phyloP scores from a whole-genome alignment of 805 yeast genomes.

The Ogataea methylovora region DNA sequence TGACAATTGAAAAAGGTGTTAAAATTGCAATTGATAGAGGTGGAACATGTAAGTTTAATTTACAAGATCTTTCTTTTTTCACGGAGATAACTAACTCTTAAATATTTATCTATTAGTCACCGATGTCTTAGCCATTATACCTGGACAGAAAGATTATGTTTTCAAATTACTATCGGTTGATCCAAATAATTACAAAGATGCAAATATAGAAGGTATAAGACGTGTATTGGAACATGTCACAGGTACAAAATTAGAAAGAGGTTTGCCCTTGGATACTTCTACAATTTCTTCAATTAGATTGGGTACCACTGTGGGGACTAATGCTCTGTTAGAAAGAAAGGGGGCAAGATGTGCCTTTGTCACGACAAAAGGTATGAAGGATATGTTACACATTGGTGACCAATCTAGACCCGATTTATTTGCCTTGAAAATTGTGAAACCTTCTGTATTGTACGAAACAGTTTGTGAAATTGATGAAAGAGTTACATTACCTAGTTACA shows the following conservation, averaged over 20 bases:
- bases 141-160: conserved; percentile 27
- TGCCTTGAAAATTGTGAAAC: conserved; percentile 34
- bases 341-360: conserved; percentile 34
- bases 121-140: conserved; percentile 35
- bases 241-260: conserved; percentile 19
- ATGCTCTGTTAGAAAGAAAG: conserved; percentile 37
- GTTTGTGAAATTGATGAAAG: conserved; percentile 39
- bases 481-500: conserved; percentile 30
- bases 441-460: conserved; percentile 30
- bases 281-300: conserved; percentile 28
- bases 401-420: conserved; percentile 39
- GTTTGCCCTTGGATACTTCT: conserved; percentile 20
- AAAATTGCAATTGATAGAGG: conserved; percentile 9
- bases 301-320: conserved; percentile 41
- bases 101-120: conserved; percentile 19
- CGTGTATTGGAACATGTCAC: conserved; percentile 27
- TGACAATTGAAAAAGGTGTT: conserved; percentile 1
- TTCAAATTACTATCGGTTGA: conserved; percentile 36
- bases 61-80: background rate
- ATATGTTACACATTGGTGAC: conserved; percentile 36
- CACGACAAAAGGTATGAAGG: conserved; percentile 38
- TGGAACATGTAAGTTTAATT: conserved; percentile 6
- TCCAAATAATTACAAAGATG: conserved; percentile 32
- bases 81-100: background rate
- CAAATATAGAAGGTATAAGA: conserved; percentile 39